These are phyloP conservation scores for Begonia fuchsioides DNA, from an alignment of 306 rosid species.

Conservation along the genomic window DNA sequence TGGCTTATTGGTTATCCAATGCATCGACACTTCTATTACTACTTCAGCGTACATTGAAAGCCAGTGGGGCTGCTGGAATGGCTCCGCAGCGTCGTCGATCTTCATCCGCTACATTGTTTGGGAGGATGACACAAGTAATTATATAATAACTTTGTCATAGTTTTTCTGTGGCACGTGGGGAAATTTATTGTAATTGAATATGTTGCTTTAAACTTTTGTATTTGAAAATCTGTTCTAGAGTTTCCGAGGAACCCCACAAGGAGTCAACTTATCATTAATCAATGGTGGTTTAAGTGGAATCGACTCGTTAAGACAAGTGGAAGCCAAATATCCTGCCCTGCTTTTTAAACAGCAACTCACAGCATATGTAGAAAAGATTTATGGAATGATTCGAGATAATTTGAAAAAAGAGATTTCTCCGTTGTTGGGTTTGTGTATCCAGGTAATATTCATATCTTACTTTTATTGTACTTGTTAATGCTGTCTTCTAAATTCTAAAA, in stretches of 20 bases:
- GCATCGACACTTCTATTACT: conserved; percentile 85
- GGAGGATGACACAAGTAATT: conserved; percentile 95
- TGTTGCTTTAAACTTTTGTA: conserved; percentile 6
- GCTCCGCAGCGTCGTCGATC: conserved; percentile 96
- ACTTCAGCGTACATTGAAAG: conserved; percentile 98
- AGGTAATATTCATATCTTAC: conserved; percentile 32
- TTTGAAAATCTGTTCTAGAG: conserved; percentile 41
- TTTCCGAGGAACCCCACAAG: conserved; percentile 82
- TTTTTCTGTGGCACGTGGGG: no score
- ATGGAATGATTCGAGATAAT: conserved; percentile 96
- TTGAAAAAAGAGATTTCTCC: conserved; percentile 98
- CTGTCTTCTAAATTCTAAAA: not conserved
- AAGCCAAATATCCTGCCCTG: conserved; percentile 96
- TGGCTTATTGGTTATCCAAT: conserved; percentile 94
- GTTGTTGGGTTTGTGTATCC: conserved; percentile 86
- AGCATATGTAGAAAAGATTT: conserved; percentile 94
- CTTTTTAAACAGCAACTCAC: conserved; percentile 98
- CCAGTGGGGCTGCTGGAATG: conserved; percentile 98
- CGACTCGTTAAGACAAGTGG: conserved; percentile 93
- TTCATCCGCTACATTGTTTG: conserved; percentile 80
- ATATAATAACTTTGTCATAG: no score
- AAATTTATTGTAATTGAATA: no score
- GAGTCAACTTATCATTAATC: conserved; percentile 74
- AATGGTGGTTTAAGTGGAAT: conserved; percentile 65
- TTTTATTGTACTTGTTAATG: not conserved